These are phyloP conservation scores for Plasmodium blacklocki DNA, from an alignment of 169 alveolate species.

Conservation along the genomic window DNA sequence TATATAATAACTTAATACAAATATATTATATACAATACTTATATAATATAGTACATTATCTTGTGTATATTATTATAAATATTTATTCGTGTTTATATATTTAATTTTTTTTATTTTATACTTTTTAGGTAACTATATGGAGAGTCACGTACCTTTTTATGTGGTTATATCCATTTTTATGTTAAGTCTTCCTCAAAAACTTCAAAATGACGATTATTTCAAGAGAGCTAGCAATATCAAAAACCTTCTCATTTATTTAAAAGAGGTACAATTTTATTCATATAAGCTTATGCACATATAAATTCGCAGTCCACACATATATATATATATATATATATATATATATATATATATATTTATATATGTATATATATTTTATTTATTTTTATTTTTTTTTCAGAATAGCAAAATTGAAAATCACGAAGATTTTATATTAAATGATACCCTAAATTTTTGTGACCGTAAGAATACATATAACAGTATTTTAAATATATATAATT, in stretches of 20 bases:
- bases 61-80: background rate
- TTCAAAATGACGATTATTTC: conserved; percentile 24
- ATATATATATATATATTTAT: background rate
- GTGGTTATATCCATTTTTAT: conserved; percentile 45
- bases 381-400: conserved; percentile 14
- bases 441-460: conserved; percentile 37
- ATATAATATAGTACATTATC: background rate
- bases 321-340: conserved; percentile 1
- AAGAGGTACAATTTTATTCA: conserved; percentile 23
- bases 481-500: background rate
- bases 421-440: conserved; percentile 67
- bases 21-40: conserved; percentile 9
- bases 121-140: conserved; percentile 65
- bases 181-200: conserved; percentile 61
- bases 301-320: no score
- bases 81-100: background rate
- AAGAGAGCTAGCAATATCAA: conserved; percentile 46
- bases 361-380: background rate
- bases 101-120: background rate
- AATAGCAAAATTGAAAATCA: conserved; percentile 75
- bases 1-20: background rate
- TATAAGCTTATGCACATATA: no score
- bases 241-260: conserved; percentile 35
- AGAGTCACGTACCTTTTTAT: conserved; percentile 63
- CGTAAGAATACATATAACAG: conserved; percentile 16